Evolutionary conservation across 495 filamentous ascomycete species (phyloP).

Genomic region (Penicillium bialowiezense): DNA sequence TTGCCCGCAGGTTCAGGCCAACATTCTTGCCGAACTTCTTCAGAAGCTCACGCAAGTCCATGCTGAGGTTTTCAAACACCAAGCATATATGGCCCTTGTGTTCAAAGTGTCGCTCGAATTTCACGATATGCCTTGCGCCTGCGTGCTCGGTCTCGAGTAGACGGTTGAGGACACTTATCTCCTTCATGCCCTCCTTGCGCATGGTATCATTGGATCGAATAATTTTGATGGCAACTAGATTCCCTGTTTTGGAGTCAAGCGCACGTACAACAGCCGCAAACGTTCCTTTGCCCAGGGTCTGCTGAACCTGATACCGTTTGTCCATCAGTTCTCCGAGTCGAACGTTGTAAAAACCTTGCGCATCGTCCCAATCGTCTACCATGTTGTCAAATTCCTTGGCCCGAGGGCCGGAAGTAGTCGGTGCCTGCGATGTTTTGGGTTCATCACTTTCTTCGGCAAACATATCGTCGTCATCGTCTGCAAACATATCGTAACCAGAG

Average conservation of each 20-base stretch:
- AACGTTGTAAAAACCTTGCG: slow-evolving; percentile 92
- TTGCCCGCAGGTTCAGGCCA: slow-evolving; percentile 82
- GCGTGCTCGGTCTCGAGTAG: slow-evolving; percentile 80
- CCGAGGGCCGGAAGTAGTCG: slow-evolving; percentile 50
- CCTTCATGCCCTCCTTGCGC: slow-evolving; percentile 88
- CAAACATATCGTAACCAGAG: slow-evolving; percentile 92
- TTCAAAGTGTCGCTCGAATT: slow-evolving; percentile 81
- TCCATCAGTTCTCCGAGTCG: slow-evolving; percentile 86
- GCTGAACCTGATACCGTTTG: slow-evolving; percentile 79
- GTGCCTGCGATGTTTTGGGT: slow-evolving; percentile 37
- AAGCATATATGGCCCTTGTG: slow-evolving; percentile 95
- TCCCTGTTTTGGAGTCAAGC: slow-evolving; percentile 68
- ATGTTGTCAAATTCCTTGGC: slow-evolving; percentile 71
- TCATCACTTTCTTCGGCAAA: slow-evolving; percentile 65
- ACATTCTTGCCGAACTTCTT: slow-evolving; percentile 95
- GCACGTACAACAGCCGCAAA: slow-evolving; percentile 95
- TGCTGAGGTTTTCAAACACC: slow-evolving; percentile 90
- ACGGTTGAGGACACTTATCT: slow-evolving; percentile 86
- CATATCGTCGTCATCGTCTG: slow-evolving; percentile 86
- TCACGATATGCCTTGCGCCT: slow-evolving; percentile 89
- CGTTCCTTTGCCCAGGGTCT: slow-evolving; percentile 90
- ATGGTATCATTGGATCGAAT: slow-evolving; percentile 93
- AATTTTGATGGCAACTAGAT: slow-evolving; percentile 85
- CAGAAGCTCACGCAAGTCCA: slow-evolving; percentile 91
- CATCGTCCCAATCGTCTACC: slow-evolving; percentile 90